Base-by-base conservation (phyloP, 352 stramenopile genomes). In the Phytophthora nicotianae region DNA sequence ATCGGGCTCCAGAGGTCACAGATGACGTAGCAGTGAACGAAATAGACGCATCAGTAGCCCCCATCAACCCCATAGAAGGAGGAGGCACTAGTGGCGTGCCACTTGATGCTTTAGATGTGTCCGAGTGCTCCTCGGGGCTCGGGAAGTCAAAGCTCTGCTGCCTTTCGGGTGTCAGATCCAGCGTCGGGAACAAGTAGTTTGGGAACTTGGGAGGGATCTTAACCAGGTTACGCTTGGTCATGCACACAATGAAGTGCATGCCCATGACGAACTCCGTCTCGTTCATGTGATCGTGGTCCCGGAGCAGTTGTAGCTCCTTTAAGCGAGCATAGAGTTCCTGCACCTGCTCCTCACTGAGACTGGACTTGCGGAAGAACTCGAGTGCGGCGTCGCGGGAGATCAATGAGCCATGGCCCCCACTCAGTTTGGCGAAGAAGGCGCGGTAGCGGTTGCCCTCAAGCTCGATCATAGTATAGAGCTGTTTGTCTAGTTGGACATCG, bases 161-260 rank as follows among this genome's bases (percentile, higher is more conserved):
- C 32, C 46, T 43, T 13, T 64, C 63, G 4, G 75, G 62, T 23
- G 65, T 79, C 35, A 88, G 54, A n/a, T 81, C 61, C 16, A 93
- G 54, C 7, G 75, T 79, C 5, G 82, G 81, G 61, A 93, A 93
- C 32, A 91, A 50, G 20, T 89, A 86, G 5, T 41, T 73, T 11
- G 81, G 80, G 38, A 91, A 88, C 3, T 50, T 62, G 11, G 62
- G 26, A 6, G 84, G 81, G 35, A 93, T 65, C 33, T 62, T 64
- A 0, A 61, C 57, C n/a, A 91, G 65, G 41, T 68, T 81, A 27
- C 84, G 81, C 60, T 90, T 90, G 21, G 84, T 90, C 50, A 84
- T 79, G 56, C 84, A 93, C 65, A 91, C 76, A 47, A 93, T 91
- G 16, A 93, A 68, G 67, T 93, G 84, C 84, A 93, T 93, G 32